Evolutionary conservation across 805 yeast genomes (phyloP).

Genomic region (Candida golubevii): DNA sequence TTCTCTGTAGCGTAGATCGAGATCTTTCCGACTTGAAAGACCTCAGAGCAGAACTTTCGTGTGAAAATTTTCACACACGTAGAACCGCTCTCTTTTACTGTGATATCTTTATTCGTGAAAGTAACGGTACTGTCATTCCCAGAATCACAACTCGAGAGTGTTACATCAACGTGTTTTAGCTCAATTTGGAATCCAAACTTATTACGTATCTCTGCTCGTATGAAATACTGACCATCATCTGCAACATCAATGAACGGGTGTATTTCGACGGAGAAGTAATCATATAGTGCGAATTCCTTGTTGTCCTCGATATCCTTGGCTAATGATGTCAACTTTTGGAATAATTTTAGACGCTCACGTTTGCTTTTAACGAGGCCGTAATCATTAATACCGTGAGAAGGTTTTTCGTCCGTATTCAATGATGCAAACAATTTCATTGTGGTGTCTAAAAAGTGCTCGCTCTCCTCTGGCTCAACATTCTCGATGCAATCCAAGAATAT

Average conservation of each 20-base stretch:
- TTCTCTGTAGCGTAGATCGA: slow-evolving; percentile 8
- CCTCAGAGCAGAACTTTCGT: slow-evolving; percentile 3
- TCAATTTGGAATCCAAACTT: slow-evolving; percentile 22
- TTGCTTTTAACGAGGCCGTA: slow-evolving; percentile 20
- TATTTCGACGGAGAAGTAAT: slow-evolving; percentile 33
- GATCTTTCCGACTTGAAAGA: slow-evolving; percentile 2
- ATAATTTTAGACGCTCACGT: slow-evolving; percentile 9
- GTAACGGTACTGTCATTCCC: slow-evolving; percentile 2
- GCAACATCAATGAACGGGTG: slow-evolving; percentile 33
- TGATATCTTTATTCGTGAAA: slow-evolving; percentile 10
- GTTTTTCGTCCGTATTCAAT: slow-evolving; percentile 16
- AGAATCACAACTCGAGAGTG: slow-evolving; percentile 18
- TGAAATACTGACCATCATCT: slow-evolving; percentile 30
- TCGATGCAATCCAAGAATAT: slow-evolving; percentile 68
- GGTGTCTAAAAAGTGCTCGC: slow-evolving; percentile 31
- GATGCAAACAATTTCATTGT: slow-evolving; percentile 39
- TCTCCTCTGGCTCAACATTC: slow-evolving; percentile 25
- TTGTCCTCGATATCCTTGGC: slow-evolving; percentile 2
- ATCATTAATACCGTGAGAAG: slow-evolving; percentile 25
- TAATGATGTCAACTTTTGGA: slow-evolving; percentile 1
- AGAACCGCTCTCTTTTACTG: slow-evolving; percentile 3
- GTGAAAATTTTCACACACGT: slow-evolving; percentile 9
- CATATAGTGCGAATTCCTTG: slow-evolving; percentile 26
- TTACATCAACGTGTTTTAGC: slow-evolving; percentile 20
- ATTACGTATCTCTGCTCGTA: slow-evolving; percentile 33